Evolutionary conservation across 352 stramenopile species (phyloP), one percentile per base, ranked within the genome.

Genomic region (Blastocystis sp.): DNA sequence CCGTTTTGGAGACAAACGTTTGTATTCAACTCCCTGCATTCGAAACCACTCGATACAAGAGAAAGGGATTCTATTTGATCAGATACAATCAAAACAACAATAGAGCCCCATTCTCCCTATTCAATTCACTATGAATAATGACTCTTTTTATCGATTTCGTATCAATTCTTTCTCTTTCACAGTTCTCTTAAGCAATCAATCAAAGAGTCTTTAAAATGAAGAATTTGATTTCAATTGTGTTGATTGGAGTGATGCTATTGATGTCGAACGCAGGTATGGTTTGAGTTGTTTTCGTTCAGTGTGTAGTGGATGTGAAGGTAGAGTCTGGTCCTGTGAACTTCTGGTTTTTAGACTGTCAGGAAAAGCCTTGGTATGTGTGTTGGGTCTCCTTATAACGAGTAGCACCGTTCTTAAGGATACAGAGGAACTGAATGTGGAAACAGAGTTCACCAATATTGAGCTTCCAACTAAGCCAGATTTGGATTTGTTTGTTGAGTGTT

Each of bases 1-100:
- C 3, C 35, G 57, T 35, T 84, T 84, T 48, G 33, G 22, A n/a
- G 5, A 5, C 1, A 84, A 7, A 11, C 30, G 42, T 24, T 62
- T 84, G 51, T 68, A 84, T 9, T 84, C 73, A 68, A 84, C 68
- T 69, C 73, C 73, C 27, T 53, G 37, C 73, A 84, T 84, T 17
- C 11, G 0, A 78, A 53, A 30, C 5, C 19, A 70, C 1, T 5
- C 11, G 24, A 27, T 4, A 51, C 66, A 19, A 51, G 19, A 27
- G n/a, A 42, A 78, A 54, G 33, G 15, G 24, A 35, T 62, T 62
- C 56, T n/a, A 33, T 33, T n/a, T 62, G 19, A 62, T 62, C 19
- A 33, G 2, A 2, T 33, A 62, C 3, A 62, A 7, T 7, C 56
- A 33, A 33, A n/a, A n/a, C 56, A 81, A 81, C 24, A 37, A 70